Conservation (phyloP, 371 early-diverging fungal genomes). For the Chytridium lagenaria region DNA sequence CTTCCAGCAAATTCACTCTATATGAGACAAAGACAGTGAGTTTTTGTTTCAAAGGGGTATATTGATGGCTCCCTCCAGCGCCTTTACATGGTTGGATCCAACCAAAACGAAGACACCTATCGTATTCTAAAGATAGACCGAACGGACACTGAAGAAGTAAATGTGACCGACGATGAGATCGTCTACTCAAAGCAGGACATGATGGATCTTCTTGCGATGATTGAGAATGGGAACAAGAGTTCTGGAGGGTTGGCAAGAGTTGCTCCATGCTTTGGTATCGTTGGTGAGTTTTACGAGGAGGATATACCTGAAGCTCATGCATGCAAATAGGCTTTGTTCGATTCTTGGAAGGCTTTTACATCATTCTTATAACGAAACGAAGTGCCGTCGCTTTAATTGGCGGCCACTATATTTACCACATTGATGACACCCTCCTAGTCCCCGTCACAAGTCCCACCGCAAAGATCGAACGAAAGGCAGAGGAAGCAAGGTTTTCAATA, state of each 20-base stretch:
- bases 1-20: slow-evolving; percentile 64
- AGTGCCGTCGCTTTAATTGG: slow-evolving; percentile 91
- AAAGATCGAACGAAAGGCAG: slow-evolving; percentile 76
- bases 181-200: slow-evolving; percentile 78
- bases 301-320: background rate
- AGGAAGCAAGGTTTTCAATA: slow-evolving; percentile 65
- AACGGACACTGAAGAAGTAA: slow-evolving; percentile 56
- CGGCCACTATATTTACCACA: slow-evolving; percentile 94
- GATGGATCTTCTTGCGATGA: slow-evolving; percentile 76
- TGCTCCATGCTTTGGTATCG: slow-evolving; percentile 68
- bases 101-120: slow-evolving; percentile 62
- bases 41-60: slow-evolving; percentile 34
- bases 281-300: slow-evolving; percentile 49
- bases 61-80: slow-evolving; percentile 42
- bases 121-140: slow-evolving; percentile 86
- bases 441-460: slow-evolving; percentile 66
- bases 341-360: slow-evolving; percentile 92
- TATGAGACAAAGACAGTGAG: slow-evolving; percentile 80
- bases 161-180: slow-evolving; percentile 51
- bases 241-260: slow-evolving; percentile 81
- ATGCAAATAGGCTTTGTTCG: slow-evolving; percentile 77
- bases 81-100: slow-evolving; percentile 84
- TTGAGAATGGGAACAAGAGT: slow-evolving; percentile 77
- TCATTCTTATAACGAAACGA: slow-evolving; percentile 85
- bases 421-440: slow-evolving; percentile 86